Conservation (phyloP, 345 rosid species). For the Gossypium raimondii region DNA sequence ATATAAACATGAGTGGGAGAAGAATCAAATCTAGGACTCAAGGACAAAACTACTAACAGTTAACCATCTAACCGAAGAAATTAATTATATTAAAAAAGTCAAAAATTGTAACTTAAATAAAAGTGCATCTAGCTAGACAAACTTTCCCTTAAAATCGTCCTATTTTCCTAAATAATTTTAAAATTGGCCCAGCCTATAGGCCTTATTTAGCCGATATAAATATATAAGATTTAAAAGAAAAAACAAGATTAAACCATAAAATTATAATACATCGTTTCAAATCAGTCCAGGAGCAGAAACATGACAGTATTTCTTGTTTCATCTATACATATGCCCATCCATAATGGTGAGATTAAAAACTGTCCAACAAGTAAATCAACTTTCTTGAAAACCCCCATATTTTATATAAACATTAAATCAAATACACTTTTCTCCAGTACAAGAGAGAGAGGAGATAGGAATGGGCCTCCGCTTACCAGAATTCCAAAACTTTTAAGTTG, state of each 20-base stretch:
- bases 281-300: neutral
- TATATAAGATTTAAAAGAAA: too few species aligned
- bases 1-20: too few species aligned
- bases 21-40: fast-evolving
- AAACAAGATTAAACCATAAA: too few species aligned
- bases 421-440: too few species aligned
- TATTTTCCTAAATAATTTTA: too few species aligned
- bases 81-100: too few species aligned
- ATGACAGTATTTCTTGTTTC: neutral
- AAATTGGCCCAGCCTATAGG: too few species aligned
- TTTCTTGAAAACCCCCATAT: neutral
- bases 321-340: neutral
- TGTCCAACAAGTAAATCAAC: neutral
- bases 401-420: neutral
- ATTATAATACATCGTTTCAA: neutral
- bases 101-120: too few species aligned
- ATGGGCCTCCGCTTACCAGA: neutral
- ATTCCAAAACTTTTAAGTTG: neutral
- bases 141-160: too few species aligned
- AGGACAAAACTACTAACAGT: too few species aligned
- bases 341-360: neutral
- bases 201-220: too few species aligned
- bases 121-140: fast-evolving
- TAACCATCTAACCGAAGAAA: too few species aligned
- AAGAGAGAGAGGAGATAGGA: neutral